Evolutionary conservation across 495 filamentous ascomycete genomes (phyloP).

Genomic region (Penicillium lividum): DNA sequence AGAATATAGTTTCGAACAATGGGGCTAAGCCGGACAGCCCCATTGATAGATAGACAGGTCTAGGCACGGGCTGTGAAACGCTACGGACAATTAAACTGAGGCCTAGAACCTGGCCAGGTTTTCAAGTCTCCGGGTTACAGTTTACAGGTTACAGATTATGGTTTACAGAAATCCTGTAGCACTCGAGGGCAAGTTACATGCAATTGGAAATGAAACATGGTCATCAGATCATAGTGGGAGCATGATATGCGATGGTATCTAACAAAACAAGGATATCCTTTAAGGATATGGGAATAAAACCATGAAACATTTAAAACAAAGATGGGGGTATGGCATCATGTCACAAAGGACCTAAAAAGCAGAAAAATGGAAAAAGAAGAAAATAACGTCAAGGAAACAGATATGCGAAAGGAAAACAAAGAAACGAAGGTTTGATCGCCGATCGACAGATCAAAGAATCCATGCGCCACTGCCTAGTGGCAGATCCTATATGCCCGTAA

Average conservation of each 20-base stretch:
- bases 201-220: neutral
- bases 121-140: neutral
- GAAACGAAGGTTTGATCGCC: conserved; percentile 23
- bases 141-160: no score
- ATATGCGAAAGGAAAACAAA: conserved; percentile 12
- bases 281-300: neutral
- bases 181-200: neutral
- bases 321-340: conserved; percentile 28
- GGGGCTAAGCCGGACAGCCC: neutral
- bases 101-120: neutral
- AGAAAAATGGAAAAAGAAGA: neutral
- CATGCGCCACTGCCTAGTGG: conserved; percentile 37
- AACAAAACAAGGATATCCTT: conserved; percentile 6
- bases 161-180: neutral
- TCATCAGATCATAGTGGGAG: neutral
- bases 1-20: conserved; percentile 15
- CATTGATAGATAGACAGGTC: conserved; percentile 10
- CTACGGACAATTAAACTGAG: neutral
- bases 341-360: conserved; percentile 4
- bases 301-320: conserved; percentile 13
- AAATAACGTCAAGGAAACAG: neutral
- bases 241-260: conserved; percentile 19
- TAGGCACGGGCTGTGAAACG: conserved; percentile 7
- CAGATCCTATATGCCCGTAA: conserved; percentile 33
- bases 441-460: conserved; percentile 24